Evolutionary conservation across 2,329 filamentous ascomycete genomes (phyloP).

Genomic region (Trichoderma sp.): DNA sequence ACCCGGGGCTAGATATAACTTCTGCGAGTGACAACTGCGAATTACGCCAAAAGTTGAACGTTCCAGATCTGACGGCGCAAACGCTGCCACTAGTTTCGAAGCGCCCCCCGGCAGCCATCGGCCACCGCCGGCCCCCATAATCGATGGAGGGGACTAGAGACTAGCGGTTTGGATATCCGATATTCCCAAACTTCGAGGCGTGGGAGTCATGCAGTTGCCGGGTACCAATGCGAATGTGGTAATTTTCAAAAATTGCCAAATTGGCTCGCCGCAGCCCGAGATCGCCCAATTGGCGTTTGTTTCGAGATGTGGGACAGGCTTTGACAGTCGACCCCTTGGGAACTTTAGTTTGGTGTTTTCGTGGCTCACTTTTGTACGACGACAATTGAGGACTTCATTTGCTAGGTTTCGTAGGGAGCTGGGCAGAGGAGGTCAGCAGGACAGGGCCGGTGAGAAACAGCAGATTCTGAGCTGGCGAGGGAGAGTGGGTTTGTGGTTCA

Average conservation of each 20-base stretch:
- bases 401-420: not conserved
- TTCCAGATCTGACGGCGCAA: slow-evolving; percentile 10
- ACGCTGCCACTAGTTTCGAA: not conserved
- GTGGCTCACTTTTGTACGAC: not conserved
- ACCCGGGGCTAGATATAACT: not conserved
- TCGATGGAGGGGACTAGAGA: not conserved
- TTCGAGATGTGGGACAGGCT: not conserved
- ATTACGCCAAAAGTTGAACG: not conserved
- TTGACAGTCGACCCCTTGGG: not conserved
- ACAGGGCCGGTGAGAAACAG: not conserved
- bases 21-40: not conserved
- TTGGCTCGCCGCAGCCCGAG: slow-evolving; percentile 5
- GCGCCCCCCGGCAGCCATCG: slow-evolving; percentile 14
- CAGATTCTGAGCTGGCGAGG: not conserved
- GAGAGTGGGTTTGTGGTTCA: not conserved
- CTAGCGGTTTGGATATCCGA: not conserved
- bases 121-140: slow-evolving; percentile 16
- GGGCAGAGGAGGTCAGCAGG: slow-evolving; percentile 4
- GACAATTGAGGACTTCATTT: not conserved
- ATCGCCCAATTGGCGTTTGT: slow-evolving; percentile 1
- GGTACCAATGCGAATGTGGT: not conserved
- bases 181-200: not conserved
- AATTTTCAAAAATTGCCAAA: slow-evolving; percentile 16
- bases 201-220: slow-evolving; percentile 15
- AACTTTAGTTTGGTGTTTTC: not conserved